These are phyloP conservation scores for Linaria vulgaris DNA, from an alignment of 257 asterid genomes.

Conservation along the genomic window DNA sequence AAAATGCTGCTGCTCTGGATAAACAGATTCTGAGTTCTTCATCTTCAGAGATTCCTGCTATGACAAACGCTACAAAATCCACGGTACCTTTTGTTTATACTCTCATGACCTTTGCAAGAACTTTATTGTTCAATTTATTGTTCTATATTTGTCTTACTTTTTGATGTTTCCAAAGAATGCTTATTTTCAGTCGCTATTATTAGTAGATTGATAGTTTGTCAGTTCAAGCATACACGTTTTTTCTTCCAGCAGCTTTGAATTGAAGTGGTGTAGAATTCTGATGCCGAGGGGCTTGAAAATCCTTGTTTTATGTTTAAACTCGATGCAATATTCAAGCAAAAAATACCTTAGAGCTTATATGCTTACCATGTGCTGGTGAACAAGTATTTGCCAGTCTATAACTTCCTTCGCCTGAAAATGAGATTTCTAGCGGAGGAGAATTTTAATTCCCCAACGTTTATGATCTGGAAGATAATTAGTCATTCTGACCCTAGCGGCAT, in stretches of 20 bases:
- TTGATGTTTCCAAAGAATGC: too few relatives aligned
- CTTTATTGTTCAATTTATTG: constrained; percentile 10
- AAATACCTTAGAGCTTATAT: too few relatives aligned
- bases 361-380: too few relatives aligned
- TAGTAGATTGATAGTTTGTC: constrained; percentile 8
- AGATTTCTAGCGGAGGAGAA: too few relatives aligned
- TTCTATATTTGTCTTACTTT: background rate
- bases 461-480: too few relatives aligned
- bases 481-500: too few relatives aligned
- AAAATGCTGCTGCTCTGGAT: constrained; percentile 63
- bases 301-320: too few relatives aligned
- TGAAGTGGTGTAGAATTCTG: constrained; percentile 3
- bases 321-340: too few relatives aligned
- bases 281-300: too few relatives aligned
- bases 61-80: constrained; percentile 52
- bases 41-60: constrained; percentile 55
- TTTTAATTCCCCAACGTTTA: too few relatives aligned
- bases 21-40: constrained; percentile 49
- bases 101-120: constrained; percentile 15
- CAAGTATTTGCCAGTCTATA: too few relatives aligned
- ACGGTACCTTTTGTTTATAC: constrained; percentile 38
- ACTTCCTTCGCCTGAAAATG: too few relatives aligned
- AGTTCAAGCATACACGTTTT: background rate
- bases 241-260: constrained; percentile 5
- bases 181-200: background rate